Evolutionary conservation across 1,284 basidiomycete genomes (phyloP).

Genomic region (Fistulinella cinereoalba): DNA sequence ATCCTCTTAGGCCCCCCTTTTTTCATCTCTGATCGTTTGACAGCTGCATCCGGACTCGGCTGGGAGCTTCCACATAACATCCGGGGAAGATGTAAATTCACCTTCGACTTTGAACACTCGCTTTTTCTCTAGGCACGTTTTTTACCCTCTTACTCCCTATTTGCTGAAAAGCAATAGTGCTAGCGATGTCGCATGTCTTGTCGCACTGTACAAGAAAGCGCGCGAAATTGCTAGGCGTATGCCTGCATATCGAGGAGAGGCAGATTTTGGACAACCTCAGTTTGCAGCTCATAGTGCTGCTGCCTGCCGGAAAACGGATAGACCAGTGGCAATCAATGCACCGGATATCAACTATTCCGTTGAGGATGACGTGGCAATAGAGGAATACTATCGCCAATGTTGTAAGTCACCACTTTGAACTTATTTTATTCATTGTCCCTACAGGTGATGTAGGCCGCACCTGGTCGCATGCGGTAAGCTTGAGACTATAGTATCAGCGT

Average conservation of each 20-base stretch:
- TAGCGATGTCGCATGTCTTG: not conserved
- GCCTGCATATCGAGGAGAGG: constrained; percentile 54
- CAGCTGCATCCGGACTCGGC: constrained; percentile 30
- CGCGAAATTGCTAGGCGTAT: constrained; percentile 45
- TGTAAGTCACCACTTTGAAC: no score
- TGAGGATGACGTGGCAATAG: constrained; percentile 55
- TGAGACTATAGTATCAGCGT: no score
- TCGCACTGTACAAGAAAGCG: constrained; percentile 11
- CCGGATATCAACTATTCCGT: constrained; percentile 52
- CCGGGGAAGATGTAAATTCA: constrained; percentile 20
- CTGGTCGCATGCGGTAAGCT: no score
- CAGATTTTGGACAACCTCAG: constrained; percentile 42
- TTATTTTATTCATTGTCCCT: no score
- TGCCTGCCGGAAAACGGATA: constrained; percentile 27
- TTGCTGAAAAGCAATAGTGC: not conserved
- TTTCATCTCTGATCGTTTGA: not conserved
- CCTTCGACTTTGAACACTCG: not conserved
- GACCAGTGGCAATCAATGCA: constrained; percentile 41
- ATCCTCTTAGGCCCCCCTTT: not conserved
- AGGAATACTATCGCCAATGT: constrained; percentile 37
- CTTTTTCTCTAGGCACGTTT: not conserved
- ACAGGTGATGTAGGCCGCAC: no score
- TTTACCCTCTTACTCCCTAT: not conserved
- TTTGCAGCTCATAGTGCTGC: constrained; percentile 50
- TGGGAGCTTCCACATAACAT: constrained; percentile 32